Conservation (phyloP, 805 yeast genomes). For the Maudiozyma pseudohumilis region DNA sequence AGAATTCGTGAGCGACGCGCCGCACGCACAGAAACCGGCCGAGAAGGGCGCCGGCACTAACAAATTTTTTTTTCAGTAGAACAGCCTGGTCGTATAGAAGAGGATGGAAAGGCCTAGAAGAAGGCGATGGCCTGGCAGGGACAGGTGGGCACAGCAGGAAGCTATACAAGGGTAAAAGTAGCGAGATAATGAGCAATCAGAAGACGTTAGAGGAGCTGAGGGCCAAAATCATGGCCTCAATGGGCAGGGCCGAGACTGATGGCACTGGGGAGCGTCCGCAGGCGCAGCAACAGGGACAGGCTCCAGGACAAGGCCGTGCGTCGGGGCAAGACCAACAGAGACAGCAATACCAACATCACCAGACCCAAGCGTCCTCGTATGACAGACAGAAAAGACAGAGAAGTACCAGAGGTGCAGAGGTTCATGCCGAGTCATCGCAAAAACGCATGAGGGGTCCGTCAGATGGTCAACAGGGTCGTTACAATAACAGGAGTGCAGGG, state of each 20-base stretch:
- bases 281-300: background rate
- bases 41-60: too few relatives aligned
- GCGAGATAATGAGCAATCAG: slow-evolving; percentile 4
- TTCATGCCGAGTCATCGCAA: background rate
- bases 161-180: background rate
- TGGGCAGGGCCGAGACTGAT: slow-evolving; percentile 7
- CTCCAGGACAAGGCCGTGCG: background rate
- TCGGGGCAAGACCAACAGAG: background rate
- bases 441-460: too few relatives aligned
- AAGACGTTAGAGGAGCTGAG: slow-evolving; percentile 19
- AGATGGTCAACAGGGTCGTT: too few relatives aligned
- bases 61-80: too few relatives aligned
- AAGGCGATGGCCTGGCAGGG: too few relatives aligned
- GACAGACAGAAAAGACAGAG: slow-evolving; percentile 8
- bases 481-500: too few relatives aligned
- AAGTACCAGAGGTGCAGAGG: slow-evolving; percentile 1
- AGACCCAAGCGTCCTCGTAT: background rate
- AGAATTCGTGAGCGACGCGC: too few relatives aligned
- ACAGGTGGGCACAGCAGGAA: too few relatives aligned
- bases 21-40: too few relatives aligned
- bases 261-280: background rate
- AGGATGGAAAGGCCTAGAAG: too few relatives aligned
- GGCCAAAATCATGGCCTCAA: slow-evolving; percentile 22
- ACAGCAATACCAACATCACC: background rate
- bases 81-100: too few relatives aligned